Percentiles rank a stretch among this genome's conserved stretches.
phyloP scores from a whole-genome alignment of 2,329 filamentous ascomycete species.

The Aspergillus aculeatus region DNA sequence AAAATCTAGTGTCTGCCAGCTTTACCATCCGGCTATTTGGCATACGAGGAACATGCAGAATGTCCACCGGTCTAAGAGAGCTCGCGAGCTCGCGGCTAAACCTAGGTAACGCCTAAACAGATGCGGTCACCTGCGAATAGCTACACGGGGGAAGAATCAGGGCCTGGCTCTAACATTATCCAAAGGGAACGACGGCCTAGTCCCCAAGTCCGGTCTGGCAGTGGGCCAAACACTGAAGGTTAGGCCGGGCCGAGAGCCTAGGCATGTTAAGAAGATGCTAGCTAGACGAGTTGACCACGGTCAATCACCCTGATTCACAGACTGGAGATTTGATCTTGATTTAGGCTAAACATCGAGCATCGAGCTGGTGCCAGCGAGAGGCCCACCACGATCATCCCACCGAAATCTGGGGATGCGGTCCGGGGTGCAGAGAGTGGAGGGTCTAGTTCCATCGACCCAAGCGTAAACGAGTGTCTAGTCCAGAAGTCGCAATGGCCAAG shows the following conservation, averaged over 20 bases:
- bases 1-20: neutral
- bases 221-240: neutral
- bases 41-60: neutral
- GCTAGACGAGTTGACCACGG: neutral
- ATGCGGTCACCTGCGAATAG: neutral
- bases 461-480: constrained; percentile 4
- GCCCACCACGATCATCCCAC: neutral
- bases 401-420: neutral
- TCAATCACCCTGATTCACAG: neutral
- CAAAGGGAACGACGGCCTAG: neutral
- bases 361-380: neutral
- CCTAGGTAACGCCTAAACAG: neutral
- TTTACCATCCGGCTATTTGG: neutral
- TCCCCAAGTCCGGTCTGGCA: neutral
- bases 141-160: neutral
- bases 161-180: neutral
- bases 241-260: neutral
- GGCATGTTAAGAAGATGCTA: neutral
- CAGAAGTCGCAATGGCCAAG: constrained; percentile 13
- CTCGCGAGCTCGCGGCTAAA: neutral
- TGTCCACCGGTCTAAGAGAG: neutral
- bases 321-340: neutral
- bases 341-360: neutral
- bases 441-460: constrained; percentile 7
- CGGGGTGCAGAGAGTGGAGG: neutral